A percentile compares a stretch with the other conserved stretches of the same genome.
phyloP scores from a whole-genome alignment of 768 basidiomycete genomes.

The Fistulinella prunicolor region DNA sequence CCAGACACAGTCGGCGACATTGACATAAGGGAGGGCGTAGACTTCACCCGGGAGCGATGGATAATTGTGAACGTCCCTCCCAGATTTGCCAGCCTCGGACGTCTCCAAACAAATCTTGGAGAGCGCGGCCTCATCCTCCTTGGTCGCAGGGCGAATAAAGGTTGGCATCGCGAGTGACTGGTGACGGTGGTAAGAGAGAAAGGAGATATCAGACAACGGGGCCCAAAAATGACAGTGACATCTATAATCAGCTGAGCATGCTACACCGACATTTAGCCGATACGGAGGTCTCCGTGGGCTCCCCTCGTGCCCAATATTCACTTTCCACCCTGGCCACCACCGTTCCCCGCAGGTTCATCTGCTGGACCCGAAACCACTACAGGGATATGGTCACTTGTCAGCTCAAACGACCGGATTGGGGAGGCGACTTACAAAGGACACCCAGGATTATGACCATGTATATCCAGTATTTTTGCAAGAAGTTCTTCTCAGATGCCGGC shows the following conservation, averaged over 20 bases:
- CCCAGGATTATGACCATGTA: constrained; percentile 63
- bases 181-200: background rate
- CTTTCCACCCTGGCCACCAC: constrained; percentile 24
- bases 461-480: constrained; percentile 90
- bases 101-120: constrained; percentile 75
- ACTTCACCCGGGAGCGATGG: constrained; percentile 67
- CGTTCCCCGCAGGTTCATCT: constrained; percentile 25
- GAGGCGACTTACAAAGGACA: constrained; percentile 50
- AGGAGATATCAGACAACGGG: no score
- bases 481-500: constrained; percentile 67
- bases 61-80: constrained; percentile 57
- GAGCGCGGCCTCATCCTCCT: constrained; percentile 52
- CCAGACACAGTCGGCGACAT: constrained; percentile 57
- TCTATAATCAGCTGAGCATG: constrained; percentile 8
- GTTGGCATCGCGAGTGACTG: constrained; percentile 32
- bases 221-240: background rate
- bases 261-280: constrained; percentile 19
- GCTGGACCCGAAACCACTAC: constrained; percentile 30
- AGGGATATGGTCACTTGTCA: background rate
- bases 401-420: background rate
- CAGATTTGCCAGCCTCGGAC: constrained; percentile 66
- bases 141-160: constrained; percentile 54
- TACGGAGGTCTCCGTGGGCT: background rate
- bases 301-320: constrained; percentile 5
- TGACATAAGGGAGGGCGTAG: constrained; percentile 75